Evolutionary conservation across 345 rosid genomes (phyloP), one percentile per base, ranked within the genome.

Genomic region (Clausena lansium): DNA sequence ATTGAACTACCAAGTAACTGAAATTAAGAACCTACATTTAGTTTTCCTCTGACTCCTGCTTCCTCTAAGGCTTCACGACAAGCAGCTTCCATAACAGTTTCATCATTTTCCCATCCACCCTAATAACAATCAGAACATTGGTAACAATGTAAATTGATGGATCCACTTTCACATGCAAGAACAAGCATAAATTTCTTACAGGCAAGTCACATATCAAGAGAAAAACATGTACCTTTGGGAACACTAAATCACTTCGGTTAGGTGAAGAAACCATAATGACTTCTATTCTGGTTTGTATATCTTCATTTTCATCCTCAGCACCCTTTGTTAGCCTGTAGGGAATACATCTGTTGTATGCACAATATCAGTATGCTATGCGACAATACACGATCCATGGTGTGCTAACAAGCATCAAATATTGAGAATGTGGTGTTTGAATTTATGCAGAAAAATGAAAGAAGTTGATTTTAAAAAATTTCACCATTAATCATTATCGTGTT

Each of bases 71-170:
- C 94, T 85, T 93, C 98, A 17, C 98, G 98, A 70, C 88, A 75
- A 70, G 99, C 99, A 71, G 99, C 99, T 86, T 95, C 91, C 38
- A 78, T 77, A 64, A 92, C 79, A 36, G 96, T 91, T 84, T 95
- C 99, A 81, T 95, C 98, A 80, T 93, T 86, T 86, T 95, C 99
- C 99, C 99, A 95, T 66, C 99, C 99, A 75, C 99, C 99, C 98
- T 95, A 79, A 35, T 5, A 52, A 52, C 22, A 7, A 76, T 55
- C 28, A 61, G n/a, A 76, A 68, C 8, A 30, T 38, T 24, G 14
- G 32, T 3, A 25, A 24, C 47, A n/a, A 8, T 27, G 19, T 24
- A 19, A 11, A 64, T 15, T 35, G 39, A 2, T 39, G 4, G 6
- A 7, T 64, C 50, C 28, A 39, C 22, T 17, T 41, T 24, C 50